Percentiles rank a stretch among this genome's conserved stretches.
Conservation (phyloP, 2,329 filamentous ascomycete species). For the Fusarium oxysporum region DNA sequence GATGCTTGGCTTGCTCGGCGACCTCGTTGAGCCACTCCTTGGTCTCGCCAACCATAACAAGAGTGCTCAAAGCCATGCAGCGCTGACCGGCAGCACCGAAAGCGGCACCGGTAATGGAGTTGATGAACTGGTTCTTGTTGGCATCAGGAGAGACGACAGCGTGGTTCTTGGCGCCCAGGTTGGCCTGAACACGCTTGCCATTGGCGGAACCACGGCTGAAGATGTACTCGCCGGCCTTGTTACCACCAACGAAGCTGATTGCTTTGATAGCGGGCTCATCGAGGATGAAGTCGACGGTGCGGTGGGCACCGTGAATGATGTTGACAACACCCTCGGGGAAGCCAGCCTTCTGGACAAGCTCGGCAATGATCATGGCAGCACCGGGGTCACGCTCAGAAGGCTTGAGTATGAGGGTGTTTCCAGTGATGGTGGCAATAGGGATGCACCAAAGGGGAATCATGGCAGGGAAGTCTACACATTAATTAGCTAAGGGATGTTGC, state of each 20-base stretch:
- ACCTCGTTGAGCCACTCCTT: slow-evolving; percentile 85
- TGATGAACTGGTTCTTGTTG: slow-evolving; percentile 91
- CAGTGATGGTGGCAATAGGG: slow-evolving; percentile 84
- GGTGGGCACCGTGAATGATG: slow-evolving; percentile 82
- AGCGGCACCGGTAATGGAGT: slow-evolving; percentile 84
- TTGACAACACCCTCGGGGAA: slow-evolving; percentile 87
- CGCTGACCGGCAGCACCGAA: slow-evolving; percentile 88
- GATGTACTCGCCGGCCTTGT: slow-evolving; percentile 91
- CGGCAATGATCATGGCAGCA: slow-evolving; percentile 85
- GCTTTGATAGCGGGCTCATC: slow-evolving; percentile 89
- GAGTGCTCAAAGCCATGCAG: slow-evolving; percentile 87
- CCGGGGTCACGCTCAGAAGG: slow-evolving; percentile 88
- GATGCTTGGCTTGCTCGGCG: slow-evolving; percentile 77
- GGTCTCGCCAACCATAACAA: slow-evolving; percentile 87
- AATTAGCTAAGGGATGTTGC: slow-evolving; percentile 17
- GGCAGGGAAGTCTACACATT: slow-evolving; percentile 79
- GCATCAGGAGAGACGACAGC: slow-evolving; percentile 85
- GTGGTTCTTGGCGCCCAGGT: slow-evolving; percentile 90
- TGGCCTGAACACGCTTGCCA: slow-evolving; percentile 89
- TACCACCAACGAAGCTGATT: slow-evolving; percentile 86
- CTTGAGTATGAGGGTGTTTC: slow-evolving; percentile 87
- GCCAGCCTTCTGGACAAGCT: slow-evolving; percentile 82
- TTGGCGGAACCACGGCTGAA: slow-evolving; percentile 82
- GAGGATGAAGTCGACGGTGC: slow-evolving; percentile 86
- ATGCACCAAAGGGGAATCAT: slow-evolving; percentile 96